Percentiles rank a stretch among this genome's conserved stretches.
phyloP scores from a whole-genome alignment of 1,284 basidiomycete species.

The Papiliotrema fonsecae region DNA sequence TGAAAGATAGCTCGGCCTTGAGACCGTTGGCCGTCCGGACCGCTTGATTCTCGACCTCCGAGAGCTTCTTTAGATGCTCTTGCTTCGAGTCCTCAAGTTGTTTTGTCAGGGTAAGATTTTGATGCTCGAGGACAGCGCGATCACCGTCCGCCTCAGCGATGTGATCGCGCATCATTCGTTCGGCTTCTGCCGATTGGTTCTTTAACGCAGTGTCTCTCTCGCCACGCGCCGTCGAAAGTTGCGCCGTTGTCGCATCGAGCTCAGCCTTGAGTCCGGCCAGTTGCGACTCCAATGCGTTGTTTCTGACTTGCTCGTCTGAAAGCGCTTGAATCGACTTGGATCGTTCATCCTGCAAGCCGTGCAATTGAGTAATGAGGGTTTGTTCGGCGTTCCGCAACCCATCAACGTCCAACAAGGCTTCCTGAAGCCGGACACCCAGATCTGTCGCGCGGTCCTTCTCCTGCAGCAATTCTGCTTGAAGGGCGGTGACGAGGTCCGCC shows the following conservation, averaged over 20 bases:
- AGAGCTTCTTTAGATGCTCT: slow-evolving; percentile 41
- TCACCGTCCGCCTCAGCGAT: slow-evolving; percentile 87
- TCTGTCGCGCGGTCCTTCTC: slow-evolving; percentile 56
- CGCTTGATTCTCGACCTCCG: slow-evolving; percentile 37
- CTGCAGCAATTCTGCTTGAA: slow-evolving; percentile 53
- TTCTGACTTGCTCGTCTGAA: slow-evolving; percentile 65
- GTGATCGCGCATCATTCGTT: slow-evolving; percentile 76
- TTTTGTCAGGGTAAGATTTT: slow-evolving; percentile 69
- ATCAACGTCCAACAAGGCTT: slow-evolving; percentile 62
- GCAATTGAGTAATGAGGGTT: slow-evolving; percentile 53
- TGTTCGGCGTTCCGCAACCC: slow-evolving; percentile 54
- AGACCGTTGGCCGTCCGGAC: slow-evolving; percentile 44
- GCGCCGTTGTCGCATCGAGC: slow-evolving; percentile 50
- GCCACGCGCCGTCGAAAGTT: slow-evolving; percentile 60
- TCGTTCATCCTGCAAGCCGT: slow-evolving; percentile 66
- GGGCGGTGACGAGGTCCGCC: slow-evolving; percentile 21
- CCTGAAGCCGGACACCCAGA: slow-evolving; percentile 52
- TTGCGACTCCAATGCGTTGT: slow-evolving; percentile 68
- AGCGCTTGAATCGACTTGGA: slow-evolving; percentile 62
- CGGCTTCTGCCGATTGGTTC: slow-evolving; percentile 72
- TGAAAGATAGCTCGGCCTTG: slow-evolving; percentile 45
- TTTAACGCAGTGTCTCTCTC: slow-evolving; percentile 72
- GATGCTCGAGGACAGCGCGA: slow-evolving; percentile 78
- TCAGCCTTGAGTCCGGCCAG: slow-evolving; percentile 51
- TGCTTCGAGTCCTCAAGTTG: slow-evolving; percentile 38